A percentile compares a stretch with the other conserved stretches of the same genome.
These are phyloP conservation scores for Penium margaritaceum DNA, from an alignment of 139 green algal species.

Conservation along the genomic window DNA sequence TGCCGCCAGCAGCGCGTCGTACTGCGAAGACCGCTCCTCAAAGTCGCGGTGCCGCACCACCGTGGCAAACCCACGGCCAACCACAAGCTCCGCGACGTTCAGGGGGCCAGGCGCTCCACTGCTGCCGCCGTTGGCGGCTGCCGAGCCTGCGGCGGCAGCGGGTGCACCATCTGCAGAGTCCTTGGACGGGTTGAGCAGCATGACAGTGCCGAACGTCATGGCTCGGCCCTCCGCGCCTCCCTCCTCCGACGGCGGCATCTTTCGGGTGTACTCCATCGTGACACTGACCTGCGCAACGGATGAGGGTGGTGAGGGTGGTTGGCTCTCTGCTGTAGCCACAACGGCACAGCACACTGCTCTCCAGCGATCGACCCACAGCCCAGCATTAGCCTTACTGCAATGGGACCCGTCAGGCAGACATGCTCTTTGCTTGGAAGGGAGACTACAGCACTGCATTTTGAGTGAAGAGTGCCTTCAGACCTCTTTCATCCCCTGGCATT, in stretches of 20 bases:
- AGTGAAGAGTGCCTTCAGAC: too few species aligned
- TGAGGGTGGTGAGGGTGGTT: too few species aligned
- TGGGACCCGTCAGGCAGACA: too few species aligned
- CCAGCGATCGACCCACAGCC: too few species aligned
- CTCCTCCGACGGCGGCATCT: conserved; percentile 51
- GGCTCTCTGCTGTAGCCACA: too few species aligned
- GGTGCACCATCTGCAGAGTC: not conserved
- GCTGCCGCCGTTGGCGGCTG: not conserved
- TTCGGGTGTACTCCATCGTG: conserved; percentile 87
- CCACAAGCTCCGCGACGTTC: conserved; percentile 73
- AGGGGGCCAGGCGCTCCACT: not conserved
- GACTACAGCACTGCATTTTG: too few species aligned
- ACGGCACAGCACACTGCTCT: too few species aligned
- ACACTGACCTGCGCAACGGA: conserved; percentile 71
- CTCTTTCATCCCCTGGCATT: too few species aligned
- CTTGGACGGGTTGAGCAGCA: conserved; percentile 8
- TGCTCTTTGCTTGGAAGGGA: too few species aligned
- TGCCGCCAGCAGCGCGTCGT: conserved; percentile 75
- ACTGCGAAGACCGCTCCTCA: conserved; percentile 75
- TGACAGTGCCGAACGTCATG: conserved; percentile 43
- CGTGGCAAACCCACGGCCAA: conserved; percentile 73
- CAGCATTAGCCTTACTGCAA: too few species aligned
- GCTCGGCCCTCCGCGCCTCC: conserved; percentile 13
- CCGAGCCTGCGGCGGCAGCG: not conserved
- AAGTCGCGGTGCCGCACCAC: conserved; percentile 63